Conservation (phyloP, 305 asterid species). For the Lippia alba region DNA sequence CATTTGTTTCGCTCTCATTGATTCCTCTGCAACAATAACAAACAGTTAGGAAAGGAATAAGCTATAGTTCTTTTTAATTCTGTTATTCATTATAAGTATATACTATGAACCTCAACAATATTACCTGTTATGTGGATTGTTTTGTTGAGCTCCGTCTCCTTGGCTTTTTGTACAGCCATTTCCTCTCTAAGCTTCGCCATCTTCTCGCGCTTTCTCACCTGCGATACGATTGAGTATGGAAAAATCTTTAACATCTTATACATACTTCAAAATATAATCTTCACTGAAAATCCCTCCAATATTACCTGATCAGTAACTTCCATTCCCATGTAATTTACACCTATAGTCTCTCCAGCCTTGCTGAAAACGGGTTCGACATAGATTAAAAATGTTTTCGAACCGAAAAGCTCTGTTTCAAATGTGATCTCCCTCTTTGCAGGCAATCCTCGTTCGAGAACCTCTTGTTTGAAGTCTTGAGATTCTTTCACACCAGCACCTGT, state of each 20-base stretch:
- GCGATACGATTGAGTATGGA: slow-evolving; percentile 15
- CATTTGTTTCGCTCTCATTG: slow-evolving; percentile 80
- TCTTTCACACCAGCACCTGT: slow-evolving; percentile 71
- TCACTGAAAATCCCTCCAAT: neutral
- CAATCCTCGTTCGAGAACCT: slow-evolving; percentile 64
- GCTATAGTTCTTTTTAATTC: too few relatives aligned
- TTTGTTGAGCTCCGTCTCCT: slow-evolving; percentile 75
- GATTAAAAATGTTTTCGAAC: slow-evolving; percentile 58
- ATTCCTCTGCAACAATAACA: slow-evolving; percentile 52
- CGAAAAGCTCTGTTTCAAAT: slow-evolving; percentile 66
- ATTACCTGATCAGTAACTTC: slow-evolving; percentile 74
- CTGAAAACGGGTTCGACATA: slow-evolving; percentile 62
- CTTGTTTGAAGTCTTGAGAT: slow-evolving; percentile 71
- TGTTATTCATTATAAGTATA: too few relatives aligned
- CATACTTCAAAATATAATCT: neutral
- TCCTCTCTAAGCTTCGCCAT: slow-evolving; percentile 73
- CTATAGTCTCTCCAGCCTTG: slow-evolving; percentile 65
- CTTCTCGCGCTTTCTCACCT: slow-evolving; percentile 70
- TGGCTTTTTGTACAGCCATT: slow-evolving; percentile 73
- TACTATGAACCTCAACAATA: too few relatives aligned
- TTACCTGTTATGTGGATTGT: slow-evolving; percentile 73
- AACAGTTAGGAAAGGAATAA: too few relatives aligned
- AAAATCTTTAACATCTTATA: neutral
- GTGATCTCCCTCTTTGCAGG: slow-evolving; percentile 74
- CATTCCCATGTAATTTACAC: slow-evolving; percentile 80